These are phyloP conservation scores for Brasilioporus rufonigricans DNA, from an alignment of 768 basidiomycete genomes.

Conservation along the genomic window DNA sequence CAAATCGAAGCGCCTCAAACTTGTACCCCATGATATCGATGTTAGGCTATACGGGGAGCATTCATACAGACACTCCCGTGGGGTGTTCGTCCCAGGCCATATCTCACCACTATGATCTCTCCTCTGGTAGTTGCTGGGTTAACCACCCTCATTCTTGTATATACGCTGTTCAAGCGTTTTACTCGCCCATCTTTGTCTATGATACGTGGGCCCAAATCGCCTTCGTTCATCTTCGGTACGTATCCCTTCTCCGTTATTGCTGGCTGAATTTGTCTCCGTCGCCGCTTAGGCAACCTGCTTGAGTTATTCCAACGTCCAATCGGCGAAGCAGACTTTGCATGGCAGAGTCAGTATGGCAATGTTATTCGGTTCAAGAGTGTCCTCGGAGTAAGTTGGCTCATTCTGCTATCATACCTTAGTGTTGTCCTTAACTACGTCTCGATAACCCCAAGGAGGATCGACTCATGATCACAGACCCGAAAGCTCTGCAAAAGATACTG, in stretches of 20 bases:
- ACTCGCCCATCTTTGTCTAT: slow-evolving; percentile 9
- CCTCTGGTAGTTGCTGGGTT: background rate
- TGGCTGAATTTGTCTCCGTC: too few species aligned
- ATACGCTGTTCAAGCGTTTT: background rate
- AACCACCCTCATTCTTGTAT: background rate
- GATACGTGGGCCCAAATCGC: slow-evolving; percentile 18
- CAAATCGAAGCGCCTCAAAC: background rate
- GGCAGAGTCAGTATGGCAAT: too few species aligned
- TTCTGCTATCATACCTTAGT: too few species aligned
- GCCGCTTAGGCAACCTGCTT: too few species aligned
- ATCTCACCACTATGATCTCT: slow-evolving; percentile 2
- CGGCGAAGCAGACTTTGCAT: too few species aligned
- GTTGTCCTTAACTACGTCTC: too few species aligned
- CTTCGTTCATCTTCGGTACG: too few species aligned
- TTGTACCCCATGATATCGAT: background rate
- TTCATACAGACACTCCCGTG: background rate
- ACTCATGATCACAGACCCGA: too few species aligned
- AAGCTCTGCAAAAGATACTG: too few species aligned
- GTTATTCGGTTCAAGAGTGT: too few species aligned
- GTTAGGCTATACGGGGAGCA: background rate
- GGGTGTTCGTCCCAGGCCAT: background rate
- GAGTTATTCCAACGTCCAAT: too few species aligned
- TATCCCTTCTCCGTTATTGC: background rate
- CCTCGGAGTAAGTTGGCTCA: too few species aligned
- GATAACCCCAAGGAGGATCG: slow-evolving; percentile 37